A percentile compares a stretch with the other conserved stretches of the same genome.
Conservation (phyloP, 1,284 basidiomycete genomes). For the Xerocomus nothofagi region DNA sequence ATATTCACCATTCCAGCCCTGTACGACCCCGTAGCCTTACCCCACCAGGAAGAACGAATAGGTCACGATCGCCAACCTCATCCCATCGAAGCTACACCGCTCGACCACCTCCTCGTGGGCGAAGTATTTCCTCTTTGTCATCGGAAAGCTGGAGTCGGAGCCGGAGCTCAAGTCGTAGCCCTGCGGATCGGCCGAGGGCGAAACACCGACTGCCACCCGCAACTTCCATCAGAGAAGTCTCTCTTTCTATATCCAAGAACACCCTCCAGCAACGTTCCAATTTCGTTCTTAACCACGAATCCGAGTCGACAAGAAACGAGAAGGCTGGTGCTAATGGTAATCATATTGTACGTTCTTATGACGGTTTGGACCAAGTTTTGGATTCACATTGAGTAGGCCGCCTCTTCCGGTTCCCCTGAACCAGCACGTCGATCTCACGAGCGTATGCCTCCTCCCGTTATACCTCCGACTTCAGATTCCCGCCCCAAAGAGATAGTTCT, state of each 20-base stretch:
- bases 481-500: slow-evolving; percentile 14
- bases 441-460: slow-evolving; percentile 31
- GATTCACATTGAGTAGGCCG: slow-evolving; percentile 21
- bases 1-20: slow-evolving; percentile 51
- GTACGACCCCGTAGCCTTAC: slow-evolving; percentile 36
- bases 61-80: slow-evolving; percentile 40
- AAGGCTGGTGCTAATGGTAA: slow-evolving; percentile 37
- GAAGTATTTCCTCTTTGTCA: slow-evolving; percentile 48
- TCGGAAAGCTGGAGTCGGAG: slow-evolving; percentile 51
- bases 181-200: slow-evolving; percentile 46
- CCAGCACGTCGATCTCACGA: slow-evolving; percentile 27
- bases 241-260: slow-evolving; percentile 37
- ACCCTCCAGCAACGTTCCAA: slow-evolving; percentile 27
- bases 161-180: slow-evolving; percentile 55
- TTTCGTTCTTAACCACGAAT: slow-evolving; percentile 24
- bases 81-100: slow-evolving; percentile 36
- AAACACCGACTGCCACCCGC: slow-evolving; percentile 64
- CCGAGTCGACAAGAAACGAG: slow-evolving; percentile 29
- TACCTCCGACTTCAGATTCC: slow-evolving; percentile 24
- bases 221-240: slow-evolving; percentile 44
- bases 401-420: slow-evolving; percentile 22
- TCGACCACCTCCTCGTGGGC: slow-evolving; percentile 34
- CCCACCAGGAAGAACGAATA: slow-evolving; percentile 30
- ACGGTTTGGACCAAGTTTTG: slow-evolving; percentile 1
- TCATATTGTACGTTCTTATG: slow-evolving; percentile 29